Evolutionary conservation across 345 rosid species (phyloP).

Genomic region (Mangifera indica): DNA sequence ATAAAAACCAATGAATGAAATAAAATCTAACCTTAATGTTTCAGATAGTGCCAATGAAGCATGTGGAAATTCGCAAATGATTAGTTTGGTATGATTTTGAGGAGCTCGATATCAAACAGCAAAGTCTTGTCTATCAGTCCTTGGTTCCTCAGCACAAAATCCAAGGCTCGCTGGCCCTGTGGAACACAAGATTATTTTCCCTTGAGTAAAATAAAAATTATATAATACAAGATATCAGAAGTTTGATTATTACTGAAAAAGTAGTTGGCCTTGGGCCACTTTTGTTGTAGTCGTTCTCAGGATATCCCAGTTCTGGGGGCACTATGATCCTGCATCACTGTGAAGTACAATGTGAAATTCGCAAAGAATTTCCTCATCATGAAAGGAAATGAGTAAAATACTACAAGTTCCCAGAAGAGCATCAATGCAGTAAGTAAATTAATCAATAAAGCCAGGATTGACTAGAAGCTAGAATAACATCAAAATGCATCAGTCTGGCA

Average conservation of each 20-base stretch:
- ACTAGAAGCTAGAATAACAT: background rate
- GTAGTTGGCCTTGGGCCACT: constrained; percentile 82
- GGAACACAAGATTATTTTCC: constrained; percentile 7
- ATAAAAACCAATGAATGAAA: background rate
- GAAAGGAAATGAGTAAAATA: too few species aligned
- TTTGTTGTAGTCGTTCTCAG: constrained; percentile 80
- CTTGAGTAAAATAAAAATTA: background rate
- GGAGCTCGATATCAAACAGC: constrained; percentile 89
- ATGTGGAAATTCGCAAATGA: background rate
- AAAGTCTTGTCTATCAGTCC: constrained; percentile 94
- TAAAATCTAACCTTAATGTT: constrained; percentile 20
- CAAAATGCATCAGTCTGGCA: background rate
- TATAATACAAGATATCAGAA: background rate
- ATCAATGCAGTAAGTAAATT: background rate
- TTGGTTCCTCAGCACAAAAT: constrained; percentile 92
- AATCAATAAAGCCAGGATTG: background rate
- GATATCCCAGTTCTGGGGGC: constrained; percentile 95
- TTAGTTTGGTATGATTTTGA: constrained; percentile 62
- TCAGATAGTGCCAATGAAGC: background rate
- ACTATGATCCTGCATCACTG: constrained; percentile 87
- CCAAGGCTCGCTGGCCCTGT: constrained; percentile 95
- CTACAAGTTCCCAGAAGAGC: background rate
- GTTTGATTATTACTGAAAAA: constrained; percentile 62
- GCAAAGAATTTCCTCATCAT: constrained; percentile 7
- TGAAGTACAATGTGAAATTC: constrained; percentile 33